Evolutionary conservation across 805 yeast species (phyloP).

Genomic region (Starmerella davenportii): DNA sequence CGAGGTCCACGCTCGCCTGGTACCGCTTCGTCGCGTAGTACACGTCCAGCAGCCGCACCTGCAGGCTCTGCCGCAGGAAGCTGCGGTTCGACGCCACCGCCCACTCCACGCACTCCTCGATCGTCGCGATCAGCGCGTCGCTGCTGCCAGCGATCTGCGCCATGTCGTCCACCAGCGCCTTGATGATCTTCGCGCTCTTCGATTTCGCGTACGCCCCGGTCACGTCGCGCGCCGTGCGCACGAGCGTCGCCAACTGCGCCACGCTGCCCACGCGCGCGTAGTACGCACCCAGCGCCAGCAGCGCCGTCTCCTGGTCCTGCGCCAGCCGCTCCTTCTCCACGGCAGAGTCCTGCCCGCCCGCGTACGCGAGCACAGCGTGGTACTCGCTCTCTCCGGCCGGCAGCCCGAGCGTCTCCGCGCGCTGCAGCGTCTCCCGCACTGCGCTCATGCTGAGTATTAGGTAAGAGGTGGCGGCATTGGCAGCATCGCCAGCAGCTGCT

Average conservation of each 20-base stretch:
- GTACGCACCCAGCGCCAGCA: slow-evolving; percentile 56
- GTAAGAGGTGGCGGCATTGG: background rate
- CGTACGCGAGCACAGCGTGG: slow-evolving; percentile 12
- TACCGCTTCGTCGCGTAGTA: slow-evolving; percentile 48
- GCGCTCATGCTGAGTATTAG: background rate
- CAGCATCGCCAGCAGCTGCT: no score
- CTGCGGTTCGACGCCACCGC: slow-evolving; percentile 65
- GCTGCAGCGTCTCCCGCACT: slow-evolving; percentile 21
- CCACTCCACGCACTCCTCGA: slow-evolving; percentile 74
- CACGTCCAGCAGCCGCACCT: slow-evolving; percentile 62
- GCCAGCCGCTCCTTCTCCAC: slow-evolving; percentile 27
- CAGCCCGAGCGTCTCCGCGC: slow-evolving; percentile 14
- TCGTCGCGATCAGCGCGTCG: slow-evolving; percentile 54
- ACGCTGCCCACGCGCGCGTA: slow-evolving; percentile 35
- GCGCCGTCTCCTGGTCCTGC: slow-evolving; percentile 48
- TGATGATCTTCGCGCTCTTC: slow-evolving; percentile 81
- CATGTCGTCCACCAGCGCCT: slow-evolving; percentile 59
- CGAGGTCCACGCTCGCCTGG: slow-evolving; percentile 53
- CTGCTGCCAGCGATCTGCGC: slow-evolving; percentile 40
- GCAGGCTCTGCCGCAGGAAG: slow-evolving; percentile 74
- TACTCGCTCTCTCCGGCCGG: slow-evolving; percentile 12
- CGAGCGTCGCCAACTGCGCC: slow-evolving; percentile 39
- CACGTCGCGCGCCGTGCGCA: slow-evolving; percentile 49
- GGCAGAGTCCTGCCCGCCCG: slow-evolving; percentile 7
- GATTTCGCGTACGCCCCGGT: slow-evolving; percentile 77